Conservation (phyloP, 2,329 filamentous ascomycete species). For the Arthrobotrys megalospora region DNA sequence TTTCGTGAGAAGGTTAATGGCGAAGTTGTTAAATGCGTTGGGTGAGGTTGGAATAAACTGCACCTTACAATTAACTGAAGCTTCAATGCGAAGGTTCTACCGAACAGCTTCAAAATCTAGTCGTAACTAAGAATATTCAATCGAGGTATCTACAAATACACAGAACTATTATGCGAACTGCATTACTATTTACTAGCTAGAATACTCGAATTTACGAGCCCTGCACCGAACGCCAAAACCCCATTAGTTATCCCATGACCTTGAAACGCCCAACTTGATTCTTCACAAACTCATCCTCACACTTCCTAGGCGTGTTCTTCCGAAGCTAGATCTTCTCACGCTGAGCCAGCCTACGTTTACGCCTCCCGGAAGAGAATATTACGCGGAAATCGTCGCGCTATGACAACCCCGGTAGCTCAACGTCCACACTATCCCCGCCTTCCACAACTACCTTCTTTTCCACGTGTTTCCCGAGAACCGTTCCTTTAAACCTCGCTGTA, state of each 20-base stretch:
- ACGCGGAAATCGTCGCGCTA: not conserved
- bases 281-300: not conserved
- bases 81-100: not conserved
- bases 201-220: not conserved
- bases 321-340: no score
- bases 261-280: conserved; percentile 1
- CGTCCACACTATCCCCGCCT: conserved; percentile 54
- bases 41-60: conserved; percentile 22
- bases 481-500: conserved; percentile 50
- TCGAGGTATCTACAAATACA: conserved; percentile 15
- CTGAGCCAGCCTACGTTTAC: not conserved
- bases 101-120: not conserved
- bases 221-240: conserved; percentile 9
- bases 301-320: not conserved
- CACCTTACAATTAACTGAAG: not conserved
- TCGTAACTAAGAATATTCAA: not conserved
- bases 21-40: conserved; percentile 11
- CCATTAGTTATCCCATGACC: not conserved
- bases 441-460: conserved; percentile 50
- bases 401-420: conserved; percentile 37
- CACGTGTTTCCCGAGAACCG: conserved; percentile 48
- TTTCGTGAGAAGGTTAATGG: no score
- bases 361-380: not conserved
- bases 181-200: not conserved
- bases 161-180: not conserved